Percentiles rank a stretch among this genome's conserved stretches.
Conservation (phyloP, 1,139 yeast species). For the Debaryomyces psychrophilus region DNA sequence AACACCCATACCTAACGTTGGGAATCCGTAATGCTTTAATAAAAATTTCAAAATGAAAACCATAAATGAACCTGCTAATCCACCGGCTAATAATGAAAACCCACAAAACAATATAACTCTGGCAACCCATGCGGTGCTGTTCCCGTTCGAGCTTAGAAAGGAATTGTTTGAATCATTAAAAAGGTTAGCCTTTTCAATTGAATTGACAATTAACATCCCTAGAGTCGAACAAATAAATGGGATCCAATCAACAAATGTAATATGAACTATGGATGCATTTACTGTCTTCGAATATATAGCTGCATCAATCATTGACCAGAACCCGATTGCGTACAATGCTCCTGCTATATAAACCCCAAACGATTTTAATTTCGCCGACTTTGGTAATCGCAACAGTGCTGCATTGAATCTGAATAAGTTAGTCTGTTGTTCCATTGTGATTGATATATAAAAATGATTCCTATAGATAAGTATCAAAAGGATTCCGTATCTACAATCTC, state of each 20-base stretch:
- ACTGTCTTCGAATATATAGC: conserved; percentile 82
- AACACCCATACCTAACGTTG: conserved; percentile 94
- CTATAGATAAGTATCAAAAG: neutral
- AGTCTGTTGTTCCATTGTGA: conserved; percentile 37
- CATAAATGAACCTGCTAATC: conserved; percentile 89
- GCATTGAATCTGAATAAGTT: conserved; percentile 55
- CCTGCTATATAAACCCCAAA: conserved; percentile 78
- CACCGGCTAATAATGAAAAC: conserved; percentile 90
- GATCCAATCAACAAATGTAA: conserved; percentile 92
- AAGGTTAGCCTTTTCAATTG: conserved; percentile 84
- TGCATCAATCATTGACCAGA: conserved; percentile 88
- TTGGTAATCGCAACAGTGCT: conserved; percentile 56
- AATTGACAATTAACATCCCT: conserved; percentile 90
- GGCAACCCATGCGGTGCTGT: conserved; percentile 87
- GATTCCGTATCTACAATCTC: neutral
- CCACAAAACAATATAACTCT: conserved; percentile 88
- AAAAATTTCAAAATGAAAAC: conserved; percentile 84
- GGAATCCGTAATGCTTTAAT: conserved; percentile 75
- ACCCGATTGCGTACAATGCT: conserved; percentile 80
- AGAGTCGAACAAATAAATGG: conserved; percentile 86
- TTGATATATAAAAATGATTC: neutral
- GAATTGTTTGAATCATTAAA: conserved; percentile 56
- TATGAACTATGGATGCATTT: conserved; percentile 85
- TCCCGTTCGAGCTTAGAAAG: conserved; percentile 52
- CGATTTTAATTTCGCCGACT: conserved; percentile 71